phyloP scores from a whole-genome alignment of 176 grass and related monocot genomes.

The Oryza nivara region DNA sequence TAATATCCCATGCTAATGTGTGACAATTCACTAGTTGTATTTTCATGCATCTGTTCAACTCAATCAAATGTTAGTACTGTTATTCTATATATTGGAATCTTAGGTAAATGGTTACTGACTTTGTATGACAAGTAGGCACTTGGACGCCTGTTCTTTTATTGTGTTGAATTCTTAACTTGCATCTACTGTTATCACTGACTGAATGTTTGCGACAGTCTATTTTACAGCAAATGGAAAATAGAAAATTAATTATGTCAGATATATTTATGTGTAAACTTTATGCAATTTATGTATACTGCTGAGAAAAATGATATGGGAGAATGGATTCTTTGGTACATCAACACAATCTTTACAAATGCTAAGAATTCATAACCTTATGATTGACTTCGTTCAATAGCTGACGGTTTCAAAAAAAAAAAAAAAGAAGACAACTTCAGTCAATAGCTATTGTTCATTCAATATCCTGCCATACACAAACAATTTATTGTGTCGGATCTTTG shows the following conservation, averaged over 20 bases:
- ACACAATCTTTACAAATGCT: too few species aligned
- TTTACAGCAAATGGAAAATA: neutral
- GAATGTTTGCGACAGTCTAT: neutral
- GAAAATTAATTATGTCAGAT: neutral
- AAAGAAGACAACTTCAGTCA: neutral
- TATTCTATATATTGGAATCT: neutral
- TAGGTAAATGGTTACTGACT: neutral
- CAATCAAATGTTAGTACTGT: neutral
- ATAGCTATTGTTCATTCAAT: neutral
- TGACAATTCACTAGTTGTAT: neutral
- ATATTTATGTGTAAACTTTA: conserved; percentile 3
- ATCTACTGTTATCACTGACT: neutral
- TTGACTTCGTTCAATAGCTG: neutral
- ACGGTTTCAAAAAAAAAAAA: too few species aligned
- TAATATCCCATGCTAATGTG: conserved; percentile 37
- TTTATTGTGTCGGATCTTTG: neutral
- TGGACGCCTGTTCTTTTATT: neutral
- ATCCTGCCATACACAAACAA: neutral
- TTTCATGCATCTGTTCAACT: conserved; percentile 6
- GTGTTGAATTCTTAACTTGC: neutral
- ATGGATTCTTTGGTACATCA: too few species aligned
- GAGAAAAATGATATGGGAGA: too few species aligned
- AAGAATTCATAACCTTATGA: neutral
- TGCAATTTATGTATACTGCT: neutral
- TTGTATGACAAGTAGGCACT: neutral